Evolutionary conservation across 768 basidiomycete genomes (phyloP), one percentile per base, ranked within the genome.

Genomic region (Amylocystis lapponica): DNA sequence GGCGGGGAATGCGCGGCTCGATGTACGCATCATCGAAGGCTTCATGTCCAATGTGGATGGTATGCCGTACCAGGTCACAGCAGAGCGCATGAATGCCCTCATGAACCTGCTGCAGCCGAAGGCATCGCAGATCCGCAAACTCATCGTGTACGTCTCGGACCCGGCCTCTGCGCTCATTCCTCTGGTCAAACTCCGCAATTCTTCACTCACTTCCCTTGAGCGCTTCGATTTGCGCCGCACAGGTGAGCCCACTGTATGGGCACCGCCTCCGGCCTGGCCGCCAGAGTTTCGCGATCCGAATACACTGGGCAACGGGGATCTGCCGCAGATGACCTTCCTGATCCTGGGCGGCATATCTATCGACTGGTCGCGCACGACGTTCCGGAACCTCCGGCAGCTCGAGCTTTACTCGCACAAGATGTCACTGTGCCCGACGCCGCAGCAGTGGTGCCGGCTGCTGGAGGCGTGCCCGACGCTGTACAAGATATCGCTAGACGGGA

Each of bases 211-310:
- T 16, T 20, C 37, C 30, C 56, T 88, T n/a, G 71, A 81, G 49
- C 76, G 76, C 22, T 63, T 86, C 49, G 83, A 86, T 60, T 59
- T 88, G 21, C 81, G 83, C 59, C 76, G 81, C 25, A 63, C 66
- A 12, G 78, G 31, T 16, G 5, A 26, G 16, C 48, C 43, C 17
- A 21, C 9, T 9, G 12, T 21, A 23, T 29, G 30, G 39, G 27
- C 17, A 10, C 9, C 38, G 17, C 5, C 4, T 16, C n/a, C 38
- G 39, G 8, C 10, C 37, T 0, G 42, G 32, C 62, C 64, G 16
- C 51, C 52, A 30, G 60, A 58, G 48, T 57, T 68, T 40, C 50
- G 51, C 17, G 47, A 60, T 40, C 57, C 60, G 49, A 36, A 71
- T 2, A 62, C 81, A 23, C 74, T 87, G 46, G 81, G 73, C 41